Base-by-base conservation (phyloP, 495 filamentous ascomycete genomes). In the Hypoxylon lienhwacheense region DNA sequence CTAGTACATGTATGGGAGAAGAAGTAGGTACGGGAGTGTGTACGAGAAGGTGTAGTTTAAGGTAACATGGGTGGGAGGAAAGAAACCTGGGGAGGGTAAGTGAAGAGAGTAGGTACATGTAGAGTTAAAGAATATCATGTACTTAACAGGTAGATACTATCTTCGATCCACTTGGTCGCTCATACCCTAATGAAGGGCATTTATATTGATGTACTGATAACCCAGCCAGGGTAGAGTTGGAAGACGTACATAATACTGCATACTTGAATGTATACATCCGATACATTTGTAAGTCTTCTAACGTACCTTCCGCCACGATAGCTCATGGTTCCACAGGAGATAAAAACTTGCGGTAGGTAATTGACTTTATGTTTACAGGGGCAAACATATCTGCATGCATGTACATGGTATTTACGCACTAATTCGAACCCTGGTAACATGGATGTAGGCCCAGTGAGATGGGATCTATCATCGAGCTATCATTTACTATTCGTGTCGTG, bases 101-200 rank as follows among this genome's bases (percentile, higher is more conserved):
- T n/a, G n/a, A n/a, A n/a, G n/a, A n/a, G n/a, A n/a, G n/a, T n/a
- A n/a, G 29, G 28, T 31, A 15, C 43, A 39, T 3, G 25, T 39
- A 54, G 43, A 44, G 49, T 44, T 50, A 60, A 45, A 60, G 45
- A 50, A 54, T 60, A 60, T 60, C 50, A 59, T 20, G 42, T 50
- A 29, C 26, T 21, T 33, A 46, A n/a, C 29, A 47, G 28, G 25
- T 37, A 53, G 28, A 25, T 59, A 42, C 49, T 32, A 45, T 25
- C 12, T 22, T 31, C 12, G 7, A n/a, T 31, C 28, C 28, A 31
- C 12, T 31, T 31, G 2, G 28, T 31, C 28, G 28, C 12, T 3
- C 16, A 4, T 31, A 19, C 16, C 16, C 25, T 21, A 31, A n/a
- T 20, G 20, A 8, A 10, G n/a, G 32, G 41, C 26, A 8, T 17